phyloP scores from a whole-genome alignment of 1,284 basidiomycete genomes.

The Leccinum pachyderme region DNA sequence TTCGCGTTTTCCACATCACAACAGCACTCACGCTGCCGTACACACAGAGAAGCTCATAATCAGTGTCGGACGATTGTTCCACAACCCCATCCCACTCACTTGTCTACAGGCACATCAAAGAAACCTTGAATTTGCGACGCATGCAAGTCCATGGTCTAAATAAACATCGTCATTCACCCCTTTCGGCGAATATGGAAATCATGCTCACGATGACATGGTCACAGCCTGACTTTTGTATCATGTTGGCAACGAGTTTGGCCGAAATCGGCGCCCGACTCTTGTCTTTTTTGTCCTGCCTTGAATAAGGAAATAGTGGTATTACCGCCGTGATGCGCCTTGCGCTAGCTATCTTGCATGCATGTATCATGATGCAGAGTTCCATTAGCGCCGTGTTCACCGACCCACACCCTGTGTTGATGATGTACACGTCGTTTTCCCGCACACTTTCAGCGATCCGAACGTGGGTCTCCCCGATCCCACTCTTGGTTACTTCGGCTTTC shows the following conservation, averaged over 20 bases:
- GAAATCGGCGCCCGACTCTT: constrained; percentile 98
- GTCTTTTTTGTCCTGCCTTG: constrained; percentile 99
- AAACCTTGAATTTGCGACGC: constrained; percentile 99
- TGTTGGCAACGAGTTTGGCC: constrained; percentile 98
- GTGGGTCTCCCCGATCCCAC: constrained; percentile 89
- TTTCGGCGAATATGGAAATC: not conserved
- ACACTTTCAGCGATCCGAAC: constrained; percentile 95
- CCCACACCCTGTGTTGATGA: constrained; percentile 93
- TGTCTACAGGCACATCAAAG: constrained; percentile 99
- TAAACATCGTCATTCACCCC: constrained; percentile 9
- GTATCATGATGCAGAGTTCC: constrained; percentile 99
- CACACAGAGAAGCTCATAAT: constrained; percentile 10
- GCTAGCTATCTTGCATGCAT: constrained; percentile 97
- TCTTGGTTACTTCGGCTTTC: constrained; percentile 82
- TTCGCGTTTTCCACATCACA: constrained; percentile 12
- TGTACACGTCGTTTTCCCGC: constrained; percentile 98
- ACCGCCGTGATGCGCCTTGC: constrained; percentile 97
- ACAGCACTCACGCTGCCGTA: constrained; percentile 46
- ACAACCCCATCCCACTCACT: constrained; percentile 59
- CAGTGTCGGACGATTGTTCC: constrained; percentile 18
- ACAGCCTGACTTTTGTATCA: constrained; percentile 96
- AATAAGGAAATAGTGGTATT: constrained; percentile 92
- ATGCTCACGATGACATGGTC: constrained; percentile 95
- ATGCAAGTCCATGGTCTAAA: constrained; percentile 95
- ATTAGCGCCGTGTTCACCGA: constrained; percentile 87